Base-by-base conservation (phyloP, 306 rosid species). In the Cicer cuneatum region DNA sequence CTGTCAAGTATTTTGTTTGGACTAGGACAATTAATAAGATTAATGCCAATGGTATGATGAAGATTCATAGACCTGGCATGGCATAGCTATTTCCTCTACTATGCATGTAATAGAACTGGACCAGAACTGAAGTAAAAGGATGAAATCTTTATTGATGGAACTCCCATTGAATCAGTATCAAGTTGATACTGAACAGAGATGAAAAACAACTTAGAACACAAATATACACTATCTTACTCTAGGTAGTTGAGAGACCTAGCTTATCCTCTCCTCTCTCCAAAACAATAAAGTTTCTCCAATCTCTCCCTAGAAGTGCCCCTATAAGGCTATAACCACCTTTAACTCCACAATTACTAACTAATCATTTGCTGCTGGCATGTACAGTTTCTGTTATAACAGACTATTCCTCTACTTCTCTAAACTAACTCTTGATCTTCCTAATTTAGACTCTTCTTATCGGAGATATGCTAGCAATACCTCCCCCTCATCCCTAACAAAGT, bases 351-450 rank as follows among this genome's bases (percentile, higher is more conserved):
- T 19, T 63, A 74, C 45, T 51, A 63, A 62, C 49, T 38, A 37
- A 74, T 37, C 62, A 16, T 51, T 61, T 62, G 53, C 42, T 38
- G 16, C 47, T 62, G 64, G 38, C 62, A 63, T 63, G 15, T 16
- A 56, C 61, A 19, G 15, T 74, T 60, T 9, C 18, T 47, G 10
- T 39, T 60, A 18, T 49, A 37, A 74, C 40, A 7, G 18, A 47
- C 46, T 49, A 38, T 2, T 41, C 4, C 29, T 48, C 63, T 35
- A 35, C 61, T 35, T 73, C 60, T 37, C 40, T 74, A 8, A 24
- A 39, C 10, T 59, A 46, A 43, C 7, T 74, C 2, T 38, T 62
- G 46, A 61, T 38, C 24, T 37, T 61, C 37, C 51, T 46, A 63
- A 62, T 41, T 15, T 47, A 62, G 48, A 38, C 61, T 73, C 42